These are phyloP conservation scores for Aspergillus flavus DNA, from an alignment of 2,329 filamentous ascomycete species.

Conservation along the genomic window DNA sequence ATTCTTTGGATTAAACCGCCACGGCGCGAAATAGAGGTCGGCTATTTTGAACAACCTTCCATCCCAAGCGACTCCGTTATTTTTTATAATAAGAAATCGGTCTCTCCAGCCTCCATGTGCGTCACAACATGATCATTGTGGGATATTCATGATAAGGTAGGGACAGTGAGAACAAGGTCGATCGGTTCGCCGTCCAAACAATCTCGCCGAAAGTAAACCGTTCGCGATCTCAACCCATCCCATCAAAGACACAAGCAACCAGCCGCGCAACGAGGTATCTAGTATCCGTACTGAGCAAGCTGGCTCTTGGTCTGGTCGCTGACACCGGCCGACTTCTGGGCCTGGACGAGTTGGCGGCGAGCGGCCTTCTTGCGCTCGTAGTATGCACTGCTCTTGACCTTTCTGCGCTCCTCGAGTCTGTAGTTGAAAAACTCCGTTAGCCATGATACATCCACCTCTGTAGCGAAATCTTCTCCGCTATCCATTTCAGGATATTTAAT, in stretches of 20 bases:
- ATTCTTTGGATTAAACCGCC: constrained; percentile 48
- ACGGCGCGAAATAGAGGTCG: constrained; percentile 45
- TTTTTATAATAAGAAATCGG: constrained; percentile 39
- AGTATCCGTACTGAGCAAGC: constrained; percentile 91
- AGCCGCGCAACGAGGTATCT: constrained; percentile 52
- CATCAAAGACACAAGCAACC: constrained; percentile 45
- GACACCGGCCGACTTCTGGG: constrained; percentile 87
- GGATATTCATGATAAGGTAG: constrained; percentile 37
- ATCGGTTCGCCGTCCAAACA: constrained; percentile 43
- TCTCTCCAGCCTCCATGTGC: constrained; percentile 35
- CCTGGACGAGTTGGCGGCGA: constrained; percentile 84
- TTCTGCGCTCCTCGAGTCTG: constrained; percentile 98
- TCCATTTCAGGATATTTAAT: constrained; percentile 9
- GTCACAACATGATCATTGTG: constrained; percentile 39
- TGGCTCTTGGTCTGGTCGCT: constrained; percentile 85
- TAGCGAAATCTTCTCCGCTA: neutral
- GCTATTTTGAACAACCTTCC: constrained; percentile 46
- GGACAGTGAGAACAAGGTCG: constrained; percentile 40
- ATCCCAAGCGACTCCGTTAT: constrained; percentile 45
- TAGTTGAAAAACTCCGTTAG: constrained; percentile 23
- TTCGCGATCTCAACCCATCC: constrained; percentile 44
- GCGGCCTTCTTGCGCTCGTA: constrained; percentile 99
- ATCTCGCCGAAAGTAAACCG: constrained; percentile 42
- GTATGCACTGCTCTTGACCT: constrained; percentile 98
- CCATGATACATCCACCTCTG: constrained; percentile 13